Evolutionary conservation across 148 eudicot genomes (phyloP).

Genomic region (Salicornia ramosissima): DNA sequence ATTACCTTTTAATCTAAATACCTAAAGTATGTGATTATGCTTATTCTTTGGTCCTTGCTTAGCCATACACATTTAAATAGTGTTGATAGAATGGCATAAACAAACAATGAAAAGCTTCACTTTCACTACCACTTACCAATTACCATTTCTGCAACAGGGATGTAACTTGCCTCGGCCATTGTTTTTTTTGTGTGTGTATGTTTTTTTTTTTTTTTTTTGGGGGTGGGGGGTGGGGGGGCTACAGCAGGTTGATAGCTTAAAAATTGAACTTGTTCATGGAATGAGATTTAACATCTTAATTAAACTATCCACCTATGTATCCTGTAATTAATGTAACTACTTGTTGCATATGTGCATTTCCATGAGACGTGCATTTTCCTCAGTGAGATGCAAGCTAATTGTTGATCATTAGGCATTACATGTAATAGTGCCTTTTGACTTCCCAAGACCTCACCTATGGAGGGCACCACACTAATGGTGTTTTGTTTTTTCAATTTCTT

Average conservation of each 20-base stretch:
- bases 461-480: neutral
- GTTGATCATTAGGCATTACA: neutral
- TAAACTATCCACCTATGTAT: neutral
- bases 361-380: neutral
- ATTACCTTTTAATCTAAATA: neutral
- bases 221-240: too few relatives aligned
- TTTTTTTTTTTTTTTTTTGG: too few relatives aligned
- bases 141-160: neutral
- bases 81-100: neutral
- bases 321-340: neutral
- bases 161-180: slow-evolving; percentile 2
- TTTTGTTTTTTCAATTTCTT: neutral
- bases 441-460: neutral
- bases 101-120: neutral
- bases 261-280: neutral
- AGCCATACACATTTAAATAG: too few relatives aligned
- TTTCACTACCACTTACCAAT: neutral
- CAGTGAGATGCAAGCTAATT: neutral
- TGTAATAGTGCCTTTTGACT: neutral
- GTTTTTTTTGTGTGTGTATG: too few relatives aligned
- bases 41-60: too few relatives aligned
- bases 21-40: too few relatives aligned
- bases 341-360: too few relatives aligned
- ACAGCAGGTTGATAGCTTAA: neutral
- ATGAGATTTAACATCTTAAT: neutral